phyloP scores from a whole-genome alignment of 768 basidiomycete species.

The Kwoniella europaea region DNA sequence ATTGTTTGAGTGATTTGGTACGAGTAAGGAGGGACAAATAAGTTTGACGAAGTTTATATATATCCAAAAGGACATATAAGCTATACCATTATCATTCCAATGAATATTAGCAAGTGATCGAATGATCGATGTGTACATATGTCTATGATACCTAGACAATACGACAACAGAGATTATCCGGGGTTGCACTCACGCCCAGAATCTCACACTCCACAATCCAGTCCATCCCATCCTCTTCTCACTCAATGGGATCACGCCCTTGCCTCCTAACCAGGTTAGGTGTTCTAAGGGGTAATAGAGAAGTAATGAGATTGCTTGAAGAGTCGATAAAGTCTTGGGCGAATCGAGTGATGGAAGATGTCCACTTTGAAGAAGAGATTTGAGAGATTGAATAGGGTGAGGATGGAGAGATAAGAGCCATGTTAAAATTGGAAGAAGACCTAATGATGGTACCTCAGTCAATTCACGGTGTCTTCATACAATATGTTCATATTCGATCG shows the following conservation, averaged over 20 bases:
- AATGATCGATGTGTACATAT: no score
- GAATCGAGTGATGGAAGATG: not conserved
- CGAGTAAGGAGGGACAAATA: slow-evolving; percentile 31
- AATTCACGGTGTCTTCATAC: no score
- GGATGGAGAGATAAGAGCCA: slow-evolving; percentile 45
- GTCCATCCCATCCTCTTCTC: slow-evolving; percentile 23
- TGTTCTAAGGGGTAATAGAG: slow-evolving; percentile 56
- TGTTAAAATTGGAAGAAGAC: slow-evolving; percentile 36
- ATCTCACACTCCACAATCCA: slow-evolving; percentile 53
- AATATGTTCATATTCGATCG: not conserved
- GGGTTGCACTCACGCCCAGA: slow-evolving; percentile 52
- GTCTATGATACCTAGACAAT: no score
- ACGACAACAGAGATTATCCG: no score
- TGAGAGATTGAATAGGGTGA: slow-evolving; percentile 36
- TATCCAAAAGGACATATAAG: slow-evolving; percentile 48
- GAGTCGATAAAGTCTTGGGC: slow-evolving; percentile 37
- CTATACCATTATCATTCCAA: slow-evolving; percentile 9
- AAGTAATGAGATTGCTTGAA: slow-evolving; percentile 48
- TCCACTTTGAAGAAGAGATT: slow-evolving; percentile 12
- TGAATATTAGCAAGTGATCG: no score
- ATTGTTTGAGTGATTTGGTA: slow-evolving; percentile 23
- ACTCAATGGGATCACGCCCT: slow-evolving; percentile 45
- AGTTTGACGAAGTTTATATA: slow-evolving; percentile 39
- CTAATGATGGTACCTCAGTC: slow-evolving; percentile 3
- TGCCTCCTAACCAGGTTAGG: slow-evolving; percentile 46